Evolutionary conservation across 192 early-diverging fungal species (phyloP).

Genomic region (Chytriomyces confervae): DNA sequence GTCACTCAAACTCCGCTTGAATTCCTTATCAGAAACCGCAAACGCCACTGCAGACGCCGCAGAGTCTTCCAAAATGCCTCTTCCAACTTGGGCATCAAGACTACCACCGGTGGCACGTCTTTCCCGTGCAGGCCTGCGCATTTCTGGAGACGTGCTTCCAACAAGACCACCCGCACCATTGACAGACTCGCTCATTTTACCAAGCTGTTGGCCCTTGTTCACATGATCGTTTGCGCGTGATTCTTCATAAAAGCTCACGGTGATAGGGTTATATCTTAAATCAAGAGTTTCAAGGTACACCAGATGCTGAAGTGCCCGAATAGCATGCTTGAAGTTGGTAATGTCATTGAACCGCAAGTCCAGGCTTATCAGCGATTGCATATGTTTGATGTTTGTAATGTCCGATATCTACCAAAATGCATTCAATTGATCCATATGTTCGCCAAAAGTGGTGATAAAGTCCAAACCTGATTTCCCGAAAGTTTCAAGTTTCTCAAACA

Average conservation of each 20-base stretch:
- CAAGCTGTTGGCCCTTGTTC: not conserved
- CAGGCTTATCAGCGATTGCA: constrained; percentile 19
- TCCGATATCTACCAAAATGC: not conserved
- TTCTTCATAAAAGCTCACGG: constrained; percentile 1
- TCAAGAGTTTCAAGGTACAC: constrained; percentile 19
- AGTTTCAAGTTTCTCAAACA: constrained; percentile 18
- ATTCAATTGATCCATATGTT: not conserved
- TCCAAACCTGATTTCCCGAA: constrained; percentile 1
- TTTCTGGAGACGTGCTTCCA: not conserved
- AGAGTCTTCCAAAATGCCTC: too few species aligned
- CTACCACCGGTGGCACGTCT: too few species aligned
- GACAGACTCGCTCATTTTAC: not conserved
- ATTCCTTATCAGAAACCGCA: constrained; percentile 8
- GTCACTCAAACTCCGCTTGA: constrained; percentile 2
- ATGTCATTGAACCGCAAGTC: constrained; percentile 3
- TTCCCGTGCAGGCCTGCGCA: too few species aligned
- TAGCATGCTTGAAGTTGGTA: constrained; percentile 7
- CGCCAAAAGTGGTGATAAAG: not conserved
- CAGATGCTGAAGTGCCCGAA: not conserved
- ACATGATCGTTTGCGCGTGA: not conserved
- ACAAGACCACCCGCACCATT: not conserved
- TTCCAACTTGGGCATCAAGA: too few species aligned
- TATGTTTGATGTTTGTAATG: not conserved
- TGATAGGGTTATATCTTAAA: constrained; percentile 27
- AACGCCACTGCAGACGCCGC: not conserved